Base-by-base conservation (phyloP, 306 rosid genomes). In the Clitoria ternatea region DNA sequence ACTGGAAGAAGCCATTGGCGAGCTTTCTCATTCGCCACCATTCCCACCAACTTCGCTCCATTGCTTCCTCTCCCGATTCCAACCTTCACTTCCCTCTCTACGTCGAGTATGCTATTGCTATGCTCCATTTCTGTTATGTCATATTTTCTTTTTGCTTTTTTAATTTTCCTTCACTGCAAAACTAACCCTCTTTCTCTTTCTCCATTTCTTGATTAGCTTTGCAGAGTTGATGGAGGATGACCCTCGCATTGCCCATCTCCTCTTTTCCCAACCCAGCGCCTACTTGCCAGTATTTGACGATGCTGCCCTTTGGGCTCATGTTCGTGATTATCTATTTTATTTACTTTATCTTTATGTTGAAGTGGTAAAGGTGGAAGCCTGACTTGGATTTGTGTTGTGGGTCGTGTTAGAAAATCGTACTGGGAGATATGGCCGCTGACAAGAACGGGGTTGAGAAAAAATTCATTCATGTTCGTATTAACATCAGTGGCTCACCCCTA, bases 251-350 rank as follows among this genome's bases (percentile, higher is more conserved):
- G 88, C 96, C 6, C 81, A 53, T 39, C 85, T 80, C 65, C 65
- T 93, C 74, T 93, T 85, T 66, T 20, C 87, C 32, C 87, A 85
- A 76, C 93, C 98, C 53, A 72, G 70, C 0, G 70, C 79, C 32
- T 89, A 77, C 72, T 76, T 93, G 55, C 87, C 73, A n/a, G 4
- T 79, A n/a, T 87, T 93, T 50, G 96, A 93, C n/a, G 79, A 81
- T 36, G 97, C 98, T 20, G 96, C 97, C 50, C 61, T 89, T 52
- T 78, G 85, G 90, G 92, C 92, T 53, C 94, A 88, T 45, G 98
- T 92, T 13, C 43, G 82, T 30, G 12, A 17, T 45, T 20, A 50
- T 50, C 47, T 52, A 59, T 20, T 30, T 33, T 36, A 0, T 6
- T 59, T 26, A 0, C 13, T 37, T 61, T 1, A 3, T 37, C 53